Conservation (phyloP, 495 filamentous ascomycete species). For the Penicillium simplicissimum region DNA sequence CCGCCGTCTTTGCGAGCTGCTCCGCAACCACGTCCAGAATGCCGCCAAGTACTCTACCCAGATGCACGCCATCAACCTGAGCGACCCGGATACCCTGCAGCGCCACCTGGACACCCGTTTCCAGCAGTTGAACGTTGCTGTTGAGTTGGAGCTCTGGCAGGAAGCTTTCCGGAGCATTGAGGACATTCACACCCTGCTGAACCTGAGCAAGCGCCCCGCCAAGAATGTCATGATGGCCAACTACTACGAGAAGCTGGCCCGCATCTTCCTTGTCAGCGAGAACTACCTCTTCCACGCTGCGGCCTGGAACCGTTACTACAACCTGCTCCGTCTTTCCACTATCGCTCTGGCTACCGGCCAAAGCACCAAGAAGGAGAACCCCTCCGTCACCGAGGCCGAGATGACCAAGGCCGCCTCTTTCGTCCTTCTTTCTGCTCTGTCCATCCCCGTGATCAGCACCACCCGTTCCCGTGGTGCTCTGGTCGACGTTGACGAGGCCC, state of each 20-base stretch:
- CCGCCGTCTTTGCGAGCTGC: conserved; percentile 93
- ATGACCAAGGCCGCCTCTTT: conserved; percentile 88
- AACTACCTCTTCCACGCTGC: conserved; percentile 99
- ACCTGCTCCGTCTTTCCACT: conserved; percentile 89
- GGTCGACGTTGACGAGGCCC: conserved; percentile 93
- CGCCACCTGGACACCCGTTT: conserved; percentile 97
- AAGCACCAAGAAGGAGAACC: conserved; percentile 90
- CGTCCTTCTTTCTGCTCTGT: conserved; percentile 90
- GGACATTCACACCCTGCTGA: conserved; percentile 98
- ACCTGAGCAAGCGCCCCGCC: conserved; percentile 96
- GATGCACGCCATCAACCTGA: conserved; percentile 99
- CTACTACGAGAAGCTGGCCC: conserved; percentile 98
- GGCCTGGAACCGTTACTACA: conserved; percentile 96
- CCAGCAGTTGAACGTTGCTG: conserved; percentile 96
- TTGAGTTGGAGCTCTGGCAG: conserved; percentile 98
- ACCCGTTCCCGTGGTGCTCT: conserved; percentile 92
- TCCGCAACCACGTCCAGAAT: conserved; percentile 98
- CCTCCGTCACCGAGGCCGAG: conserved; percentile 82
- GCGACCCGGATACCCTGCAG: conserved; percentile 94
- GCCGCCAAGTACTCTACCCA: conserved; percentile 98
- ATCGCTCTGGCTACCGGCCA: conserved; percentile 80
- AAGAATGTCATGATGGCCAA: conserved; percentile 99
- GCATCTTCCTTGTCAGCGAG: conserved; percentile 97
- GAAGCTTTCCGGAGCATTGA: conserved; percentile 98
- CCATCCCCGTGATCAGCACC: conserved; percentile 98